Evolutionary conservation across 768 basidiomycete genomes (phyloP).

Genomic region (Tylopilus balloui): DNA sequence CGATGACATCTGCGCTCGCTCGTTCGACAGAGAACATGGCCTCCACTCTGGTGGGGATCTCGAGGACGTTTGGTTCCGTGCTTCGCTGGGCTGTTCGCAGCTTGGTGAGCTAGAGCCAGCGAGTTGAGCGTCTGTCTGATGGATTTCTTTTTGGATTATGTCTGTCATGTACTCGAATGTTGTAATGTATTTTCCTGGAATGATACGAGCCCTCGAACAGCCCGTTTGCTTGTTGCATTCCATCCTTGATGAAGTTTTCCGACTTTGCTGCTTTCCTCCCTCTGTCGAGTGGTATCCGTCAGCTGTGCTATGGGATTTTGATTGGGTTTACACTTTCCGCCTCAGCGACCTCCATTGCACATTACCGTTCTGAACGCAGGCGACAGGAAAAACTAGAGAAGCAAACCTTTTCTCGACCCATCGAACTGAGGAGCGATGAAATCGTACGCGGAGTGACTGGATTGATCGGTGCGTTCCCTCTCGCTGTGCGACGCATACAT

Average conservation of each 20-base stretch:
- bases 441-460: slow-evolving; percentile 77
- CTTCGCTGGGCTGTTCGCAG: slow-evolving; percentile 27
- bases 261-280: slow-evolving; percentile 19
- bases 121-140: slow-evolving; percentile 63
- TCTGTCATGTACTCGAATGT: no score
- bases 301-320: slow-evolving; percentile 50
- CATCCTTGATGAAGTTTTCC: slow-evolving; percentile 8
- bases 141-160: slow-evolving; percentile 33
- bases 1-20: slow-evolving; percentile 63
- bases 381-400: slow-evolving; percentile 33
- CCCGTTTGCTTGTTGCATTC: neutral
- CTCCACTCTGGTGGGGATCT: slow-evolving; percentile 35
- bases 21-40: slow-evolving; percentile 67
- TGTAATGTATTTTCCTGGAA: no score
- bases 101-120: slow-evolving; percentile 36
- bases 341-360: slow-evolving; percentile 60
- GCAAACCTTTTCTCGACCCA: slow-evolving; percentile 47
- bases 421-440: slow-evolving; percentile 73
- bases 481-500: neutral
- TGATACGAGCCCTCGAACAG: no score
- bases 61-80: slow-evolving; percentile 60
- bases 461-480: slow-evolving; percentile 63
- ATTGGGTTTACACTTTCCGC: slow-evolving; percentile 75
- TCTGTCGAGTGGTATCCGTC: slow-evolving; percentile 26
- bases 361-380: slow-evolving; percentile 49